phyloP scores from a whole-genome alignment of 257 asterid genomes.

The Schizonepeta tenuifolia region DNA sequence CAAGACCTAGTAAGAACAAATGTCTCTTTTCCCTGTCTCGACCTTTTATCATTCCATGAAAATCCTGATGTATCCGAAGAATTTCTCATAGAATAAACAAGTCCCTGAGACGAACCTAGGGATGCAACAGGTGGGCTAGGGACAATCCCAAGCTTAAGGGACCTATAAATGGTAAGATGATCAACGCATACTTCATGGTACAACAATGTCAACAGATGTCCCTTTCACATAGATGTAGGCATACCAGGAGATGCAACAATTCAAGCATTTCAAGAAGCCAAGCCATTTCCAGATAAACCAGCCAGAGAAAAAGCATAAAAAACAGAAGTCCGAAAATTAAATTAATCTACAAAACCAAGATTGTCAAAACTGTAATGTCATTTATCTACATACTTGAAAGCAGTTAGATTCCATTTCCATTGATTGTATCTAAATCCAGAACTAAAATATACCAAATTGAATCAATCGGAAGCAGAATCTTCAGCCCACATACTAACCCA shows the following conservation, averaged over 20 bases:
- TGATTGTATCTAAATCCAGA: slow-evolving; percentile 5
- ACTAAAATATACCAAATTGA: slow-evolving; percentile 12
- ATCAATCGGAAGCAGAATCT: slow-evolving; percentile 7
- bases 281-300: slow-evolving; percentile 4
- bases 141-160: slow-evolving; percentile 78
- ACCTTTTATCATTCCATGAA: slow-evolving; percentile 70
- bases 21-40: slow-evolving; percentile 73
- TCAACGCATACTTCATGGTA: not conserved
- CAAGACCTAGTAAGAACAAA: slow-evolving; percentile 72
- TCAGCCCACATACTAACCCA: not conserved
- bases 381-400: slow-evolving; percentile 15
- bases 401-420: slow-evolving; percentile 6
- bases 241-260: slow-evolving; percentile 6
- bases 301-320: not conserved
- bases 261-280: slow-evolving; percentile 16
- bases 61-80: slow-evolving; percentile 66
- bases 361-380: not conserved
- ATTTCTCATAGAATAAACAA: slow-evolving; percentile 58
- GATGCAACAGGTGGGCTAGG: slow-evolving; percentile 53
- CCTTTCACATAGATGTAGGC: slow-evolving; percentile 13
- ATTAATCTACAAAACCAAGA: slow-evolving; percentile 2
- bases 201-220: slow-evolving; percentile 26
- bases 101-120: slow-evolving; percentile 45
- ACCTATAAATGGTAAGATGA: slow-evolving; percentile 46
- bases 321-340: not conserved